Conservation (phyloP, 2,329 filamentous ascomycete genomes). For the Ophiostoma himal-ulmi region DNA sequence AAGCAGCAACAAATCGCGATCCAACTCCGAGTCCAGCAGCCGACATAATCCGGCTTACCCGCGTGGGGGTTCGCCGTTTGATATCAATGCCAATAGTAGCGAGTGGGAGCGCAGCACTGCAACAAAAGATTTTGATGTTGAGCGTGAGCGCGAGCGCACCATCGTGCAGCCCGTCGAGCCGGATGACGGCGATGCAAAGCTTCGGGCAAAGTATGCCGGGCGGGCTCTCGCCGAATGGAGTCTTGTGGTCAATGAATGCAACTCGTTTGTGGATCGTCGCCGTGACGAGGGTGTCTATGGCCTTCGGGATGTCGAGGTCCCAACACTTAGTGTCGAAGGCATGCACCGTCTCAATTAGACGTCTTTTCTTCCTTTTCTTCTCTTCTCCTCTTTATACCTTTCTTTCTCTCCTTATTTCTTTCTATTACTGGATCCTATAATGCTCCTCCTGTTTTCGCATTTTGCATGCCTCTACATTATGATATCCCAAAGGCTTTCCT, state of each 20-base stretch:
- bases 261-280: slow-evolving; percentile 72
- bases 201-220: slow-evolving; percentile 57
- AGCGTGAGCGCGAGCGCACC: neutral
- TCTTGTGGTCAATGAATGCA: slow-evolving; percentile 68
- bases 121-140: slow-evolving; percentile 20
- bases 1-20: slow-evolving; percentile 17
- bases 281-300: slow-evolving; percentile 65
- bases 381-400: neutral
- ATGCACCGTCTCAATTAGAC: slow-evolving; percentile 35
- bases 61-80: slow-evolving; percentile 15
- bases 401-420: neutral
- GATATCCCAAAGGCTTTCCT: slow-evolving; percentile 15
- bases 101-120: slow-evolving; percentile 12
- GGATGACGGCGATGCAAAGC: slow-evolving; percentile 37
- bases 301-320: slow-evolving; percentile 64
- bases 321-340: slow-evolving; percentile 57
- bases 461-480: slow-evolving; percentile 15
- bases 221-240: slow-evolving; percentile 74
- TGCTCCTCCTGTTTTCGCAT: slow-evolving; percentile 13
- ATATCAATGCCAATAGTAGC: slow-evolving; percentile 10
- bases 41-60: slow-evolving; percentile 12
- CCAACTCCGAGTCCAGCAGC: slow-evolving; percentile 22
- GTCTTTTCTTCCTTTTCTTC: neutral
- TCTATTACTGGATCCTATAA: slow-evolving; percentile 7
- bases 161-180: slow-evolving; percentile 40